These are phyloP conservation scores for Sporothrix schenckii DNA, from an alignment of 2,329 filamentous ascomycete species.

Conservation along the genomic window DNA sequence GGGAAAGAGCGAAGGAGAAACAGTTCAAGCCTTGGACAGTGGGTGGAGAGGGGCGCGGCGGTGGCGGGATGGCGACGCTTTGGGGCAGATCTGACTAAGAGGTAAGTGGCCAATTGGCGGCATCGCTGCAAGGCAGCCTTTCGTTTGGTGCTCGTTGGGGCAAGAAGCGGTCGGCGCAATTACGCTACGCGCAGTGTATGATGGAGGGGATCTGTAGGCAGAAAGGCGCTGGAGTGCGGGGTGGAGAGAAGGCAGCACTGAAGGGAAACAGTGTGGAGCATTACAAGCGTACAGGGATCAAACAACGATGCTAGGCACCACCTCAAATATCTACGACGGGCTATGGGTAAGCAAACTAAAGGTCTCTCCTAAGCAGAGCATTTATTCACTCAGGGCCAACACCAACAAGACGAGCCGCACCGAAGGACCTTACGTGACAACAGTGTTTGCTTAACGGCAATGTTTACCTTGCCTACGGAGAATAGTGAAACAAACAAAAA, in stretches of 20 bases:
- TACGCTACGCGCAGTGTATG: not conserved
- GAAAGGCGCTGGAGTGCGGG: conserved; percentile 6
- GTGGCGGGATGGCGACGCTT: conserved; percentile 14
- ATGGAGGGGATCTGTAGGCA: conserved; percentile 21
- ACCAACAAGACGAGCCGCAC: not conserved
- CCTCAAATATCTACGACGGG: not conserved
- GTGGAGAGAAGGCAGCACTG: conserved; percentile 15
- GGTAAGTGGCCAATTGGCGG: not conserved
- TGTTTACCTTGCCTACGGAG: not conserved
- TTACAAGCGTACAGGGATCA: not conserved
- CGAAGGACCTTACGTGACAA: not conserved
- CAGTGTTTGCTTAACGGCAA: not conserved
- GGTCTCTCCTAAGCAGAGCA: not conserved
- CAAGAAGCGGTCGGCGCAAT: not conserved
- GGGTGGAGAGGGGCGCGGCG: conserved; percentile 25
- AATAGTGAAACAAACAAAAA: not conserved
- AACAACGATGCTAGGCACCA: not conserved
- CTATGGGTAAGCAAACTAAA: not conserved
- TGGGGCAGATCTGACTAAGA: conserved; percentile 22
- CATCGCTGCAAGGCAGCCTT: conserved; percentile 13
- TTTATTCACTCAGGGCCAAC: not conserved
- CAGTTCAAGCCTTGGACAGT: conserved; percentile 21
- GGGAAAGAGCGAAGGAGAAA: conserved; percentile 24
- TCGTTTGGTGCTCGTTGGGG: not conserved
- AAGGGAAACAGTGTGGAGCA: not conserved